Percentiles rank a stretch among this genome's conserved stretches.
phyloP scores from a whole-genome alignment of 371 early-diverging fungal genomes.

The Mucor plumbeus region DNA sequence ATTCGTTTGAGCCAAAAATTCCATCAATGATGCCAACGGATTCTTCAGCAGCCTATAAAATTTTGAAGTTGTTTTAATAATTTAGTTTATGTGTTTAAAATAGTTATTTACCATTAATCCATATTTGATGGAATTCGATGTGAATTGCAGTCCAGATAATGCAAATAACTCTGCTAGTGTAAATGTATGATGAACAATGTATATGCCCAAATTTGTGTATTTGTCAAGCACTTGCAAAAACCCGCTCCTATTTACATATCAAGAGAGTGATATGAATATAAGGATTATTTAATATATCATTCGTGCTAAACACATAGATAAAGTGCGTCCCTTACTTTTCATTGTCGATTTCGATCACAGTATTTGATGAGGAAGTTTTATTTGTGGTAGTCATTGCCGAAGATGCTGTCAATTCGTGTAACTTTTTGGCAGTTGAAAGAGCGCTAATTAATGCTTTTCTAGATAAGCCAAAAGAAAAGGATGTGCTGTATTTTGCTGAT shows the following conservation, averaged over 20 bases:
- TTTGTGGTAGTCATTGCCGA: slow-evolving; percentile 5
- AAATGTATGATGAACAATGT: slow-evolving; percentile 73
- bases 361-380: neutral
- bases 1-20: slow-evolving; percentile 90
- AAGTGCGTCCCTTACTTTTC: slow-evolving; percentile 20
- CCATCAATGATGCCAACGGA: slow-evolving; percentile 90
- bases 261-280: too few relatives aligned
- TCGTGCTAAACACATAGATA: neutral
- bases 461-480: slow-evolving; percentile 61
- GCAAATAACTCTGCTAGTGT: slow-evolving; percentile 83
- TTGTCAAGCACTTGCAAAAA: slow-evolving; percentile 69
- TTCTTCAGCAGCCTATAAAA: slow-evolving; percentile 79
- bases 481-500: slow-evolving; percentile 65
- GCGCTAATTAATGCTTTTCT: slow-evolving; percentile 62
- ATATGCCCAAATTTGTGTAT: slow-evolving; percentile 74
- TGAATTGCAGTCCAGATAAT: slow-evolving; percentile 78
- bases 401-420: slow-evolving; percentile 49
- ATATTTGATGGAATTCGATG: slow-evolving; percentile 71
- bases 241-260: slow-evolving; percentile 36
- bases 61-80: neutral
- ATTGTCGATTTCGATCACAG: slow-evolving; percentile 9
- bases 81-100: neutral
- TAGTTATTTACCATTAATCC: slow-evolving; percentile 62
- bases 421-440: slow-evolving; percentile 58
- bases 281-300: slow-evolving; percentile 4